These are phyloP conservation scores for Rhizopogon vinicolor DNA, from an alignment of 768 basidiomycete species.

Conservation along the genomic window DNA sequence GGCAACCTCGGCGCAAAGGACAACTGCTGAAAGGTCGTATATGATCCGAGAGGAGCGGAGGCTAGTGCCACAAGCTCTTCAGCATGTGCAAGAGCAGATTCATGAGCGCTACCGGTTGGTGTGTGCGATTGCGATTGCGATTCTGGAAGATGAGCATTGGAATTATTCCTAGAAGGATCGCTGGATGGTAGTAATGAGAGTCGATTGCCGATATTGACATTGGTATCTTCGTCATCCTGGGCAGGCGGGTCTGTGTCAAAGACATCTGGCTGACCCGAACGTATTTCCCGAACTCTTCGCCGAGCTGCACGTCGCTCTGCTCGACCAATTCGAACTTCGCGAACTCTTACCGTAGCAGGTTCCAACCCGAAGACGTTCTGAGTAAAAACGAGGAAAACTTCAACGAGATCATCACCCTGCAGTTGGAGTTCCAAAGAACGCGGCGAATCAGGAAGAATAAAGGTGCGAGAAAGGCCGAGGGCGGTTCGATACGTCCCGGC, in stretches of 20 bases:
- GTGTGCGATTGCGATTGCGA: slow-evolving; percentile 5
- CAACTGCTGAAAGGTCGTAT: slow-evolving; percentile 90
- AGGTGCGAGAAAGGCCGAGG: slow-evolving; percentile 85
- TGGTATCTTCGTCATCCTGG: slow-evolving; percentile 46
- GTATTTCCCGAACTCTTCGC: slow-evolving; percentile 67
- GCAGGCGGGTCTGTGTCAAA: slow-evolving; percentile 41
- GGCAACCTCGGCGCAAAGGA: slow-evolving; percentile 84
- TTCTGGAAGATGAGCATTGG: slow-evolving; percentile 22
- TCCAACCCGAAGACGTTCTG: slow-evolving; percentile 92
- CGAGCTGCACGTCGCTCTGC: slow-evolving; percentile 84
- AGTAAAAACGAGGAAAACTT: slow-evolving; percentile 86
- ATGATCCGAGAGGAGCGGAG: slow-evolving; percentile 72
- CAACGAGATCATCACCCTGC: slow-evolving; percentile 90
- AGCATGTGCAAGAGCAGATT: slow-evolving; percentile 37
- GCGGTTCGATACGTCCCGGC: slow-evolving; percentile 90
- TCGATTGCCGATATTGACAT: slow-evolving; percentile 60
- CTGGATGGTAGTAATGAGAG: slow-evolving; percentile 45
- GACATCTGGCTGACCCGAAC: slow-evolving; percentile 42
- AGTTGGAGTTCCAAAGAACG: slow-evolving; percentile 82
- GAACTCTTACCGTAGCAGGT: slow-evolving; percentile 90
- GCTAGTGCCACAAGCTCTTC: slow-evolving; percentile 70
- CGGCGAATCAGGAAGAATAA: slow-evolving; percentile 89
- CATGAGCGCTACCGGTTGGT: slow-evolving; percentile 28
- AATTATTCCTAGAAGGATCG: slow-evolving; percentile 25
- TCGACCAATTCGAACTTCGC: slow-evolving; percentile 87